phyloP scores from a whole-genome alignment of 257 asterid genomes.

The Rauvolfia tetraphylla region DNA sequence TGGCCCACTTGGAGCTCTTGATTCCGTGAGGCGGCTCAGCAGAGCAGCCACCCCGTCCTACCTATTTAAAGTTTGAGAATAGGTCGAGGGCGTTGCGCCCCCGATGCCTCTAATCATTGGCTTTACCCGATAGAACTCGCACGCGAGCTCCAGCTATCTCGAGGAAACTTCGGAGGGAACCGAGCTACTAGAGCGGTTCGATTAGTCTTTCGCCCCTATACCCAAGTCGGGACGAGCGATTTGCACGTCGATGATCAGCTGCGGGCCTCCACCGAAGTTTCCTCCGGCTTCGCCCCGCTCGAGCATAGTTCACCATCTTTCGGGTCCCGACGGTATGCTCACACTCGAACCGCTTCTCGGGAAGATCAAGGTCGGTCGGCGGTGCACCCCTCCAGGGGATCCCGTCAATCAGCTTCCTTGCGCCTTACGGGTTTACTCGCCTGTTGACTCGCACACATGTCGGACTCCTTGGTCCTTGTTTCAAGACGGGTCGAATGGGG shows the following conservation, averaged over 20 bases:
- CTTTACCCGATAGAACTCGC: background rate
- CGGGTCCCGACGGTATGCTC: slow-evolving; percentile 54
- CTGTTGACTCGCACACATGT: slow-evolving; percentile 25
- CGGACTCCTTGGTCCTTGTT: slow-evolving; percentile 17
- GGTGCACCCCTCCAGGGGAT: slow-evolving; percentile 25
- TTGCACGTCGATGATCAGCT: slow-evolving; percentile 46
- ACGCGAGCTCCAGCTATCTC: background rate
- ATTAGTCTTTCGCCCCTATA: background rate
- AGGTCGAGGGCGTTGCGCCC: background rate
- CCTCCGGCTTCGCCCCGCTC: slow-evolving; percentile 69
- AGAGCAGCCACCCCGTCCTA: background rate
- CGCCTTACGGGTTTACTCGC: slow-evolving; percentile 22
- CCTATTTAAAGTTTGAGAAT: background rate
- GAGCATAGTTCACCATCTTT: slow-evolving; percentile 67
- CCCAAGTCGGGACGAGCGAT: background rate
- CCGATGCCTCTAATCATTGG: background rate
- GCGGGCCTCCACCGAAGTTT: slow-evolving; percentile 71
- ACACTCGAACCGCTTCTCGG: too few relatives aligned
- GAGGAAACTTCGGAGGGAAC: background rate
- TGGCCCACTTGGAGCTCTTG: background rate
- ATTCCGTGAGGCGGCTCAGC: background rate
- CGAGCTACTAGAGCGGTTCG: background rate
- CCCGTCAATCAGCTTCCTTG: slow-evolving; percentile 25
- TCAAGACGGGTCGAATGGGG: background rate
- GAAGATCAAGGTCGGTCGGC: slow-evolving; percentile 28